Conservation (phyloP, 805 yeast genomes). For the Candida railenensis region DNA sequence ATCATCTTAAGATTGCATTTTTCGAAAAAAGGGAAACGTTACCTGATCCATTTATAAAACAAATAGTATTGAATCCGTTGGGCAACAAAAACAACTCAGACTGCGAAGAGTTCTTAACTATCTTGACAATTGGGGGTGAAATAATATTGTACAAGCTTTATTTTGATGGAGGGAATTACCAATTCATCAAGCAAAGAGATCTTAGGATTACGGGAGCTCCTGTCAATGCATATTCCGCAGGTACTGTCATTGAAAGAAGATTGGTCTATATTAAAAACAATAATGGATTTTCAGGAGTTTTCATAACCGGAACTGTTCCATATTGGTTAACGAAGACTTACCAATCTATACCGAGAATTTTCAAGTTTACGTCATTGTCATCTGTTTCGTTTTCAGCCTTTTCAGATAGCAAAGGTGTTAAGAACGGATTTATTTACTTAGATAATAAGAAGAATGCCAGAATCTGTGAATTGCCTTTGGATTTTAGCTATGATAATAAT, state of each 20-base stretch:
- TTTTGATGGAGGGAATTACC: slow-evolving; percentile 44
- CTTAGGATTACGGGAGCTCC: slow-evolving; percentile 72
- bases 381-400: slow-evolving; percentile 66
- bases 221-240: slow-evolving; percentile 68
- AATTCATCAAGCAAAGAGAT: slow-evolving; percentile 44
- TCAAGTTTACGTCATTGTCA: slow-evolving; percentile 63
- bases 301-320: slow-evolving; percentile 75
- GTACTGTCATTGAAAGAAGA: slow-evolving; percentile 68
- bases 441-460: slow-evolving; percentile 72
- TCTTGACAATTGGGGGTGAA: slow-evolving; percentile 82
- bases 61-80: slow-evolving; percentile 57
- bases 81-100: slow-evolving; percentile 50
- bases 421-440: slow-evolving; percentile 63
- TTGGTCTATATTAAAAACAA: slow-evolving; percentile 57
- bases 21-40: slow-evolving; percentile 52
- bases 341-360: slow-evolving; percentile 62
- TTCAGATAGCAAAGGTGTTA: slow-evolving; percentile 30
- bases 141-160: slow-evolving; percentile 62
- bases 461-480: slow-evolving; percentile 47
- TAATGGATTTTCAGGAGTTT: slow-evolving; percentile 57
- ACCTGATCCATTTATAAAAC: slow-evolving; percentile 76
- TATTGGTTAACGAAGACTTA: slow-evolving; percentile 64
- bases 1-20: slow-evolving; percentile 39
- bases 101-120: slow-evolving; percentile 63
- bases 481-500: slow-evolving; percentile 55